Evolutionary conservation across 139 green algal species (phyloP).

Genomic region (Chlamydomonas applanata): DNA sequence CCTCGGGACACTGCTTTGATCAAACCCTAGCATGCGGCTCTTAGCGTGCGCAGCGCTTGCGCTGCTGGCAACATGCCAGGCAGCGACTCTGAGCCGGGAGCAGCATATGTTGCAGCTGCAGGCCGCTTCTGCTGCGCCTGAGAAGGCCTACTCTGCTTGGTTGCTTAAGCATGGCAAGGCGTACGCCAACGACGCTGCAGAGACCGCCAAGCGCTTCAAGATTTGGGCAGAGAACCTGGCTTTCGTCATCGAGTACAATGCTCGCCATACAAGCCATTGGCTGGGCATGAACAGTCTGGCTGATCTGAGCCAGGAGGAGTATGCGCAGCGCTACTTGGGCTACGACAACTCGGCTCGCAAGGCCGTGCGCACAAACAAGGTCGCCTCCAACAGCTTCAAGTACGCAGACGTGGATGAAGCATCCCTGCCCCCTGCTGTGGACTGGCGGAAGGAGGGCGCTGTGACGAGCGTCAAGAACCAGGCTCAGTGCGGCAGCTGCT

Average conservation of each 20-base stretch:
- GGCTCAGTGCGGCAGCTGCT: conserved; percentile 88
- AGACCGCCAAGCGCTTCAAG: conserved; percentile 60
- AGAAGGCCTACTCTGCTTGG: conserved; percentile 32
- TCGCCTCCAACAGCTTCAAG: conserved; percentile 40
- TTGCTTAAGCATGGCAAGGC: conserved; percentile 40
- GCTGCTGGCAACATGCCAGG: conserved; percentile 6
- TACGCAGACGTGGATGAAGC: conserved; percentile 51
- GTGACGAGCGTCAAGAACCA: conserved; percentile 96
- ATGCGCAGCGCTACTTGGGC: conserved; percentile 63
- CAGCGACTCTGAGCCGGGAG: neutral
- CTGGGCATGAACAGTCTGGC: conserved; percentile 83
- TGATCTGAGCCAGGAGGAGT: conserved; percentile 89
- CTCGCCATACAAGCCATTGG: conserved; percentile 54
- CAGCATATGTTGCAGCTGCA: neutral
- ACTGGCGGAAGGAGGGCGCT: conserved; percentile 83
- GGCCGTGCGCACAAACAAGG: conserved; percentile 13
- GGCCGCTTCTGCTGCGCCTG: neutral
- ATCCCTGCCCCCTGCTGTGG: conserved; percentile 51
- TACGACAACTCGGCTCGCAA: conserved; percentile 20
- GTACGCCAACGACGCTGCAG: conserved; percentile 40
- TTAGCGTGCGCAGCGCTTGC: neutral
- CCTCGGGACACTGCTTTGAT: neutral
- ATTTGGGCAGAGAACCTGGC: conserved; percentile 84
- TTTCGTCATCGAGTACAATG: conserved; percentile 79
- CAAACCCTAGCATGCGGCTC: neutral